These are phyloP conservation scores for Colletotrichum gigasporum DNA, from an alignment of 2,329 filamentous ascomycete species.

Conservation along the genomic window DNA sequence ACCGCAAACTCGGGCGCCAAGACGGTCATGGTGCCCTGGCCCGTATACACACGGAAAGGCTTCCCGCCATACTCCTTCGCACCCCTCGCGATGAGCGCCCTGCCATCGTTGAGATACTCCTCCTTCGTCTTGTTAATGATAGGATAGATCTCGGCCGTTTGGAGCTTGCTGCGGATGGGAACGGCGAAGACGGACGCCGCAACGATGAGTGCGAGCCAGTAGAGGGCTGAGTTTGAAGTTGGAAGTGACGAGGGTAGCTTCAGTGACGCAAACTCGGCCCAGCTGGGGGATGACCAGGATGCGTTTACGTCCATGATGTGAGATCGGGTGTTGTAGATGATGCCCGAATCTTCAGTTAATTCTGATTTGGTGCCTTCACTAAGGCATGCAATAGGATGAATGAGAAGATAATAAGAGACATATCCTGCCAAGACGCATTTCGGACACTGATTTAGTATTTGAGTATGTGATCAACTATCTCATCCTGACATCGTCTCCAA, in stretches of 20 bases:
- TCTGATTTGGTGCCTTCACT: no score
- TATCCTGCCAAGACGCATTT: no score
- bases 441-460: no score
- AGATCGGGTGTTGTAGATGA: no score
- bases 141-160: slow-evolving; percentile 1
- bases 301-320: background rate
- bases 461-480: no score
- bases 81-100: slow-evolving; percentile 3
- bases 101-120: slow-evolving; percentile 5
- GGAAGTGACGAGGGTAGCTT: background rate
- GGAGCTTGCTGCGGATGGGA: background rate
- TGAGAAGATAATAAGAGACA: no score
- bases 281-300: background rate
- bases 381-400: no score
- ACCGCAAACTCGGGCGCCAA: background rate
- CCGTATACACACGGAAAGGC: slow-evolving; percentile 13
- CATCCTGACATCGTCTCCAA: no score
- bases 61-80: slow-evolving; percentile 10
- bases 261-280: background rate
- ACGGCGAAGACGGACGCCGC: background rate
- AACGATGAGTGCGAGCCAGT: background rate
- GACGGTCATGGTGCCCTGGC: slow-evolving; percentile 9
- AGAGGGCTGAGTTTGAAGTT: background rate
- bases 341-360: background rate
- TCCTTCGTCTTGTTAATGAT: slow-evolving; percentile 14